Conservation (phyloP, 768 basidiomycete genomes). For the Rossbeevera mucosa region DNA sequence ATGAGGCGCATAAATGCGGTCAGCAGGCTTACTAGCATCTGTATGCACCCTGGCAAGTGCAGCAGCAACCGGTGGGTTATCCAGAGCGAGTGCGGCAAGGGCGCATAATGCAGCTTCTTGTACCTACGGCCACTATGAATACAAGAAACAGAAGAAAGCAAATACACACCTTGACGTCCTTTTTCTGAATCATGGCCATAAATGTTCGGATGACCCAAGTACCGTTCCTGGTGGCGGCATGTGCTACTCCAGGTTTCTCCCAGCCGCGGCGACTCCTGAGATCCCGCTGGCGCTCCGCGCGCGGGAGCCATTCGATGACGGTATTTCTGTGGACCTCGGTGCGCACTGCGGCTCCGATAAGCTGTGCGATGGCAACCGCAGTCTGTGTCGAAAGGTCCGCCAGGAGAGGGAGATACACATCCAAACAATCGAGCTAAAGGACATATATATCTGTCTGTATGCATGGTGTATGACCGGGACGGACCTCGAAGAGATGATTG, state of each 20-base stretch:
- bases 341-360: constrained; percentile 52
- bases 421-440: constrained; percentile 53
- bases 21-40: constrained; percentile 37
- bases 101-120: constrained; percentile 65
- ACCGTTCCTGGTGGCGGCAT: constrained; percentile 41
- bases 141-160: background rate
- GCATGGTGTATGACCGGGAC: background rate
- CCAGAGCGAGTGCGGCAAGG: constrained; percentile 61
- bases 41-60: constrained; percentile 41
- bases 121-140: constrained; percentile 34
- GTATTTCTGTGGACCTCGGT: constrained; percentile 43
- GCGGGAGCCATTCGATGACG: constrained; percentile 62
- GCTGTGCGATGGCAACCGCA: constrained; percentile 51
- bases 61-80: constrained; percentile 51
- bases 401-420: constrained; percentile 64
- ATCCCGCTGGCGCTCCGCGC: constrained; percentile 49
- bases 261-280: constrained; percentile 62
- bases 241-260: constrained; percentile 54
- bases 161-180: constrained; percentile 51
- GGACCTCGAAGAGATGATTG: constrained; percentile 58
- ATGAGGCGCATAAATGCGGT: constrained; percentile 4
- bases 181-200: constrained; percentile 42
- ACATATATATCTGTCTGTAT: background rate
- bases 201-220: constrained; percentile 59
- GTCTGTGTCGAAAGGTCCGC: constrained; percentile 38